Base-by-base conservation (phyloP, 2,329 filamentous ascomycete species). In the Verticillium isaacii region DNA sequence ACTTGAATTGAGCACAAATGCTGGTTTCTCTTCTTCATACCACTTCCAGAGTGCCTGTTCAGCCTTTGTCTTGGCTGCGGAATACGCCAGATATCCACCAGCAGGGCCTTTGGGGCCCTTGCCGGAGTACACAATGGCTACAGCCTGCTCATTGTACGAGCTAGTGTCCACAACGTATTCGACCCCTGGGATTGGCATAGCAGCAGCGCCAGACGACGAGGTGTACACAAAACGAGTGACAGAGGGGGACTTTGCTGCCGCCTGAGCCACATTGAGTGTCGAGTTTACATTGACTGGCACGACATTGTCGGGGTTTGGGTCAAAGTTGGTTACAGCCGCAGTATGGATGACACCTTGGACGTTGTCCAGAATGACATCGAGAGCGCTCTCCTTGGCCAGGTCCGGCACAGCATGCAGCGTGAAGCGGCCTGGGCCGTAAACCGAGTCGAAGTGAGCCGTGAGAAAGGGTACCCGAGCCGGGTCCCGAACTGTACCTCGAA, bases 311-410 rank as follows among this genome's bases (percentile, higher is more conserved):
- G 81, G 78, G 25, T 82, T 70, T 0, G 74, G 67, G 2, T 71
- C 71, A 54, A 79, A 77, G 1, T 68, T 71, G 2, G 79, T 62
- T 14, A 77, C 71, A 17, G 75, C 74, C 0, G 81, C 81, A 9
- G 79, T 71, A 62, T 83, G 80, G 15, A 77, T 70, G 58, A 83
- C 72, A 2, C 76, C 79, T 5, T 74, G 69, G 19, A 73, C 72
- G 19, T 75, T 79, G 61, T 76, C 74, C 62, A 77, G 65, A 3
- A 73, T 75, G 15, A 73, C 68, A 37, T 79, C 72, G 55, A 80
- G 77, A 1, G 73, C 74, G n/a, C 72, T 70, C 0, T 71, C 58
- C 2, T 69, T 67, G 3, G 69, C 68, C 32, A 83, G 69, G 17
- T 80, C 72, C 1, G 73, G 67, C 2, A 83, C 72, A 3, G 71